phyloP scores from a whole-genome alignment of 805 yeast genomes.

The Hanseniaspora valbyensis region DNA sequence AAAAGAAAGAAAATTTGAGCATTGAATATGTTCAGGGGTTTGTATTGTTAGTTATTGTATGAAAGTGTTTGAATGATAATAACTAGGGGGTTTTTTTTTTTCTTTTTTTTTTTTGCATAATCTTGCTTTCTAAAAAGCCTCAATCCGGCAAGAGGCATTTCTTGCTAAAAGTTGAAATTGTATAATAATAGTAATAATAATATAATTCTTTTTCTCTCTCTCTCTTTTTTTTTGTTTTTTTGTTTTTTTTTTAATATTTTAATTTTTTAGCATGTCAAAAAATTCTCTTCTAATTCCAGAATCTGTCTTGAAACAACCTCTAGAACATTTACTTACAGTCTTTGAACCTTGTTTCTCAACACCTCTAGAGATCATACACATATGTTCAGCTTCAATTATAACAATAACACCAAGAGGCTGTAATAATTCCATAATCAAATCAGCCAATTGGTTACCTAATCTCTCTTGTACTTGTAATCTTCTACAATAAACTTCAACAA shows the following conservation, averaged over 20 bases:
- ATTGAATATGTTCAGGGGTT: too few relatives aligned
- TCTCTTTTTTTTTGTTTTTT: neutral
- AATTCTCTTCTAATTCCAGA: slow-evolving; percentile 96
- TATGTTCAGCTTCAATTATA: slow-evolving; percentile 93
- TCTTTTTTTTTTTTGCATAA: neutral
- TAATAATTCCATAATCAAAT: slow-evolving; percentile 82
- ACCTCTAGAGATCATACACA: slow-evolving; percentile 99
- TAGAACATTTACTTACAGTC: slow-evolving; percentile 92
- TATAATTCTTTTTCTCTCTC: neutral
- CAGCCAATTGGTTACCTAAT: slow-evolving; percentile 91
- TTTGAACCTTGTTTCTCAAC: slow-evolving; percentile 90
- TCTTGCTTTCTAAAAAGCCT: neutral
- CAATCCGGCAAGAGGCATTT: slow-evolving; percentile 6
- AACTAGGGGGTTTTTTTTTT: too few relatives aligned
- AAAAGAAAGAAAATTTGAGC: too few relatives aligned
- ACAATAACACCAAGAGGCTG: slow-evolving; percentile 97
- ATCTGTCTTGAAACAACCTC: slow-evolving; percentile 86
- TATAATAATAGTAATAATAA: neutral
- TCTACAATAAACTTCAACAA: slow-evolving; percentile 94
- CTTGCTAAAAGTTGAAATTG: neutral
- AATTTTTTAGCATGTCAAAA: slow-evolving; percentile 28
- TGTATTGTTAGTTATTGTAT: neutral
- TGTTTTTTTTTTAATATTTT: neutral
- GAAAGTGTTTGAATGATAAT: neutral
- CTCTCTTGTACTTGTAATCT: slow-evolving; percentile 97